These are phyloP conservation scores for Aspergillus pseudonomiae DNA, from an alignment of 2,329 filamentous ascomycete genomes.

Conservation along the genomic window DNA sequence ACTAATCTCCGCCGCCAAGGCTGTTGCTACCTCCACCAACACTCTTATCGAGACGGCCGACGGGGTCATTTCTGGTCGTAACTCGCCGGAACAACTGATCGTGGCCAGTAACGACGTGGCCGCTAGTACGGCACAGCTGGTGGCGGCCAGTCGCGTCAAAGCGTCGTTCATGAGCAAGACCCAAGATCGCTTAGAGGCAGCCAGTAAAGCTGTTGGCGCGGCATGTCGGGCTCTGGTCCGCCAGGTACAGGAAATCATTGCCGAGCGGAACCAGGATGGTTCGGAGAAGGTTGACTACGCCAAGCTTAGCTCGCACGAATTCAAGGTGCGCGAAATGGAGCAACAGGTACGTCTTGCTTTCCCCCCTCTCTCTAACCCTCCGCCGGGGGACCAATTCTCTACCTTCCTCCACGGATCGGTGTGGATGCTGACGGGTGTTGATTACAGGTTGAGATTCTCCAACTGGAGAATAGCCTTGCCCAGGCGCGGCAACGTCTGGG, in stretches of 20 bases:
- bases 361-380: constrained; percentile 7
- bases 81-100: constrained; percentile 94
- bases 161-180: constrained; percentile 97
- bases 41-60: constrained; percentile 97
- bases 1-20: constrained; percentile 94
- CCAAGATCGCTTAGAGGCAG: constrained; percentile 86
- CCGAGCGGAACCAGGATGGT: constrained; percentile 78
- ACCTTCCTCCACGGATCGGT: too few relatives aligned
- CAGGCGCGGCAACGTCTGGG: constrained; percentile 80
- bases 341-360: constrained; percentile 74
- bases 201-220: constrained; percentile 87
- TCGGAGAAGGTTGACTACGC: constrained; percentile 81
- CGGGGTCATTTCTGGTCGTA: constrained; percentile 87
- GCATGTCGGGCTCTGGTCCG: constrained; percentile 86
- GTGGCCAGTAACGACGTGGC: constrained; percentile 97
- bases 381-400: not conserved
- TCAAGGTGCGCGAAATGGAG: constrained; percentile 99
- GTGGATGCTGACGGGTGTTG: not conserved
- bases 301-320: constrained; percentile 88
- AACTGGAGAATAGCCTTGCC: constrained; percentile 84
- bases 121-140: constrained; percentile 92
- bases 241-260: constrained; percentile 93
- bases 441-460: constrained; percentile 87
- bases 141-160: constrained; percentile 94
- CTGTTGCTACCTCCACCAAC: constrained; percentile 90